Evolutionary conservation across 768 basidiomycete genomes (phyloP).

Genomic region (Suillus subluteus): DNA sequence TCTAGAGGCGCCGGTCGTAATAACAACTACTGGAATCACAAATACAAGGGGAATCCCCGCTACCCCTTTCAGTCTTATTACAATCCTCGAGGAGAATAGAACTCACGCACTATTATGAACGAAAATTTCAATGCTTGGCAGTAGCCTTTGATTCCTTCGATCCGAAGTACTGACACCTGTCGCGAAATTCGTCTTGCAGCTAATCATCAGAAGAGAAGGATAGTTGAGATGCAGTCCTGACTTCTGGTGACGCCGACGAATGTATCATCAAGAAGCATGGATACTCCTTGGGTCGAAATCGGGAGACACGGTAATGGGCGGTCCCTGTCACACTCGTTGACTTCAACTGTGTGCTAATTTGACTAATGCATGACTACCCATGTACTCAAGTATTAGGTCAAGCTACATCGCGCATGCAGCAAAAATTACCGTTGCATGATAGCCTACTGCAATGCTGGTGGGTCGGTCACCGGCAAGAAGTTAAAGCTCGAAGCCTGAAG

Average conservation of each 20-base stretch:
- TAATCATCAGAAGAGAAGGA: not conserved
- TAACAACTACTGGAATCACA: not conserved
- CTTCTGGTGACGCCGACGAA: not conserved
- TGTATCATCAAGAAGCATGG: conserved; percentile 1
- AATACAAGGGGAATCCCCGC: not conserved
- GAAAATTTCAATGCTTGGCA: not conserved
- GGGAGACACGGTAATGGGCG: not conserved
- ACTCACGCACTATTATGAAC: conserved; percentile 1
- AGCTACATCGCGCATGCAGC: not conserved
- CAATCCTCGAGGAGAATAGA: not conserved
- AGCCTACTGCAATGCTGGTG: not conserved
- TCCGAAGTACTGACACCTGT: not conserved
- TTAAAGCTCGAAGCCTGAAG: not conserved
- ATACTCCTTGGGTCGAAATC: not conserved
- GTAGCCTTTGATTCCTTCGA: conserved; percentile 3
- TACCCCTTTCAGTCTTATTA: conserved; percentile 7
- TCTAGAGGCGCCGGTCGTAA: not conserved
- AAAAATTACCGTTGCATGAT: not conserved
- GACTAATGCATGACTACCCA: conserved; percentile 6
- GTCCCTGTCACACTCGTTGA: not conserved
- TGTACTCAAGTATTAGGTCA: conserved; percentile 1
- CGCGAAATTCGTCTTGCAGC: not conserved
- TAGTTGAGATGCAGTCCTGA: not conserved
- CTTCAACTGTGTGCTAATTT: not conserved
- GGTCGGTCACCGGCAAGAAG: not conserved